Conservation (phyloP, 768 basidiomycete genomes). For the Podaxis pistillaris region DNA sequence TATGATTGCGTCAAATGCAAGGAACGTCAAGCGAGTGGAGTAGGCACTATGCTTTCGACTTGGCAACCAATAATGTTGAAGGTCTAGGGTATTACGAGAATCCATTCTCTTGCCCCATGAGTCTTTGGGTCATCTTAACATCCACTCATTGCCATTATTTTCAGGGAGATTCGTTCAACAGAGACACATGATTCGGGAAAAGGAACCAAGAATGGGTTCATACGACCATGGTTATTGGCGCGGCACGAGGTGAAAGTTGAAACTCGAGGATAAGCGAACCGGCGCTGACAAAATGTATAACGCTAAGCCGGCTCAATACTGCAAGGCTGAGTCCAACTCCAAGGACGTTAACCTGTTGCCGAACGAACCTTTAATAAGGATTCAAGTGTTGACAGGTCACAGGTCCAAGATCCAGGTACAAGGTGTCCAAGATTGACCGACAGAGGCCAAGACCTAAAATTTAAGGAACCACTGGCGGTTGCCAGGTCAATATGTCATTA, state of each 20-base stretch:
- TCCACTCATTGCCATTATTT: not conserved
- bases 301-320: no score
- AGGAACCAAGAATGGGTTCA: not conserved
- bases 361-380: not conserved
- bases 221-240: not conserved
- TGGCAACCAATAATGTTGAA: not conserved
- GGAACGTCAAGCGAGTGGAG: not conserved
- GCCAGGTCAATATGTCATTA: not conserved
- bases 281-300: not conserved
- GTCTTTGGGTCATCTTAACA: not conserved
- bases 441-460: not conserved
- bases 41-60: not conserved
- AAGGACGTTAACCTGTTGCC: no score
- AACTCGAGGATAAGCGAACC: not conserved
- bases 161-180: not conserved
- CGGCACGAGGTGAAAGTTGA: not conserved
- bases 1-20: conserved; percentile 2
- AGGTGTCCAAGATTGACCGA: not conserved
- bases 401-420: not conserved
- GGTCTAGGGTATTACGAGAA: not conserved
- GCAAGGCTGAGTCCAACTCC: no score
- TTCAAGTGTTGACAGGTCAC: not conserved
- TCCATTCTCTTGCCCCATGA: not conserved
- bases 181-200: not conserved
- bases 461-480: not conserved